These are phyloP conservation scores for Acer campestre DNA, from an alignment of 345 rosid species.

Conservation along the genomic window DNA sequence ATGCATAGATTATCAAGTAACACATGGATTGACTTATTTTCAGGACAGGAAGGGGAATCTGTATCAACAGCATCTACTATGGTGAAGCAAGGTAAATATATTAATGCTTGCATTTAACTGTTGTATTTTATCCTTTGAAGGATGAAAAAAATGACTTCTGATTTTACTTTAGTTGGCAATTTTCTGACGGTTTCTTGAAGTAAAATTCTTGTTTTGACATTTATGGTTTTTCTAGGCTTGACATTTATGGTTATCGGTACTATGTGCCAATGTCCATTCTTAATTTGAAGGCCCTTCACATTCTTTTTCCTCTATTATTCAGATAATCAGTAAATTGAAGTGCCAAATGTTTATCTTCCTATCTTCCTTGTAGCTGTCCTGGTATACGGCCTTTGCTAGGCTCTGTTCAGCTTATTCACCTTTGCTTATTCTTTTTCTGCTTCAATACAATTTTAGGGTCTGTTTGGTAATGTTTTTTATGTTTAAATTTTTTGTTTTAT, in stretches of 20 bases:
- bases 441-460: too few relatives aligned
- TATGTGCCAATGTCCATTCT: neutral
- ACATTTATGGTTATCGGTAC: neutral
- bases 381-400: neutral
- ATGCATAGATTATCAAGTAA: constrained; percentile 13
- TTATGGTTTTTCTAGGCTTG: neutral
- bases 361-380: neutral
- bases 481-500: too few relatives aligned
- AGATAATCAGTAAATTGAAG: neutral
- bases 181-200: neutral
- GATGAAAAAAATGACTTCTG: neutral
- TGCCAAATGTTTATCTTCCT: neutral
- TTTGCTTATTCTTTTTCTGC: neutral
- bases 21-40: constrained; percentile 20
- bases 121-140: neutral
- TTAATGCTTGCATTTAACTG: constrained; percentile 15
- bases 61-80: constrained; percentile 54
- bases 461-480: too few relatives aligned
- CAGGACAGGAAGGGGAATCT: constrained; percentile 93
- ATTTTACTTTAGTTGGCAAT: neutral
- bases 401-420: neutral
- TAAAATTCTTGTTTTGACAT: neutral
- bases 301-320: neutral
- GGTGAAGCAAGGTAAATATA: constrained; percentile 77
- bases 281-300: neutral